Conservation (phyloP, 192 early-diverging fungal genomes). For the Mortierella alpina region DNA sequence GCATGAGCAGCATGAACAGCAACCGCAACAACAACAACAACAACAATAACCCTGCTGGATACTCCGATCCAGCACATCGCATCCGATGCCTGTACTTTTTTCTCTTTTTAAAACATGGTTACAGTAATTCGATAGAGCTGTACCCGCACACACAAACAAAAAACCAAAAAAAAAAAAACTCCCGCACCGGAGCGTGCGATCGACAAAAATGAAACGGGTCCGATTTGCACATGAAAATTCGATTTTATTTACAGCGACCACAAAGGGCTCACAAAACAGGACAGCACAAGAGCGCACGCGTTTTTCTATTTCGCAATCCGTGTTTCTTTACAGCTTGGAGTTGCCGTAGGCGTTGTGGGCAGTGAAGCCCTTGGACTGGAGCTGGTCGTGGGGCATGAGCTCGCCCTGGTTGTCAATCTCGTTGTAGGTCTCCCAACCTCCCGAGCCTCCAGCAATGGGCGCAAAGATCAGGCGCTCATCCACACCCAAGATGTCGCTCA, state of each 20-base stretch:
- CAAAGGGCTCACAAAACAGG: background rate
- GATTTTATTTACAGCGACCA: background rate
- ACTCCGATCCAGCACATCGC: too few relatives aligned
- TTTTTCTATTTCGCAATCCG: background rate
- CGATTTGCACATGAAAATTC: background rate
- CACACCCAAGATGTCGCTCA: conserved; percentile 71
- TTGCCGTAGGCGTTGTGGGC: conserved; percentile 44
- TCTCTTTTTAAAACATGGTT: too few relatives aligned
- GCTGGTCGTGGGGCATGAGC: conserved; percentile 33
- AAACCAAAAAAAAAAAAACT: too few relatives aligned
- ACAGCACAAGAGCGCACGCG: background rate
- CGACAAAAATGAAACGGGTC: too few relatives aligned
- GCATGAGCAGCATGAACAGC: too few relatives aligned
- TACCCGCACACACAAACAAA: too few relatives aligned
- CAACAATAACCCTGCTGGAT: too few relatives aligned
- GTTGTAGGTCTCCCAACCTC: conserved; percentile 76
- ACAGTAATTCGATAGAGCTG: too few relatives aligned
- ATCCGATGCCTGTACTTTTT: too few relatives aligned
- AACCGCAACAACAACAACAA: too few relatives aligned
- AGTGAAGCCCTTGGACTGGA: conserved; percentile 44
- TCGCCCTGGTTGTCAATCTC: conserved; percentile 74
- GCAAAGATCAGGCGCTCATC: conserved; percentile 70
- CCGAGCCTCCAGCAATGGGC: conserved; percentile 68
- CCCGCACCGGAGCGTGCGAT: too few relatives aligned
- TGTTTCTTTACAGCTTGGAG: conserved; percentile 44